phyloP scores from a whole-genome alignment of 192 early-diverging fungal genomes.

The Phlyctochytrium planicorne region DNA sequence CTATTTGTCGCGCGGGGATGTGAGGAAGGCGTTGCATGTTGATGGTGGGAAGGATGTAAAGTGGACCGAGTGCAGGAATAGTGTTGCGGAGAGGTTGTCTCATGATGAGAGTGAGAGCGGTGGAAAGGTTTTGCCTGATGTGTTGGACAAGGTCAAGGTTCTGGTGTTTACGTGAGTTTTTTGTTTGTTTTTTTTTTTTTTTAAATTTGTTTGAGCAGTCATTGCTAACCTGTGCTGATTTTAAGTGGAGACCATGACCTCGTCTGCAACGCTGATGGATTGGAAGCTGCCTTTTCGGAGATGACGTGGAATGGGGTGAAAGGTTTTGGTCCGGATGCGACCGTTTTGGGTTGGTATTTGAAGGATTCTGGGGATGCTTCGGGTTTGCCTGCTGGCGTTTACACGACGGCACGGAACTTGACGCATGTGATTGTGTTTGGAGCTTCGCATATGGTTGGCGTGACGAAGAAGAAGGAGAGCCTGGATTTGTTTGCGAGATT shows the following conservation, averaged over 20 bases:
- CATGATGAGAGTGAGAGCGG: conserved; percentile 54
- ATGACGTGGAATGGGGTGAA: conserved; percentile 63
- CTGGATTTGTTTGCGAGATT: conserved; percentile 60
- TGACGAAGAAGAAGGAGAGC: conserved; percentile 58
- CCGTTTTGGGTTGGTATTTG: conserved; percentile 49
- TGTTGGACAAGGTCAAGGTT: too few species aligned
- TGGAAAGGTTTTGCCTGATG: conserved; percentile 63
- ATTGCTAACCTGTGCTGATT: conserved; percentile 47
- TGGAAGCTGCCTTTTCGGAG: conserved; percentile 60
- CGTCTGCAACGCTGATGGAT: conserved; percentile 78
- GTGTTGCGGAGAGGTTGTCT: conserved; percentile 45
- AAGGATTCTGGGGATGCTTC: too few species aligned
- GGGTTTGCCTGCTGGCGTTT: conserved; percentile 40
- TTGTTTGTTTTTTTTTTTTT: conserved; percentile 33
- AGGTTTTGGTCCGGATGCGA: conserved; percentile 54
- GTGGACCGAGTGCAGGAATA: conserved; percentile 67
- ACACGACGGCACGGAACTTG: conserved; percentile 55
- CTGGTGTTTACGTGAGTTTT: too few species aligned
- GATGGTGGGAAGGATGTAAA: background rate
- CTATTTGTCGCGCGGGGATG: conserved; percentile 45
- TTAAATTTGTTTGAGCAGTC: background rate
- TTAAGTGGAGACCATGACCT: conserved; percentile 78
- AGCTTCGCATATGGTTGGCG: conserved; percentile 71
- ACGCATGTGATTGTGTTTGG: conserved; percentile 59
- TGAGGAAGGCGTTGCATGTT: conserved; percentile 60